These are phyloP conservation scores for Candida awuae DNA, from an alignment of 805 yeast species.

Conservation along the genomic window DNA sequence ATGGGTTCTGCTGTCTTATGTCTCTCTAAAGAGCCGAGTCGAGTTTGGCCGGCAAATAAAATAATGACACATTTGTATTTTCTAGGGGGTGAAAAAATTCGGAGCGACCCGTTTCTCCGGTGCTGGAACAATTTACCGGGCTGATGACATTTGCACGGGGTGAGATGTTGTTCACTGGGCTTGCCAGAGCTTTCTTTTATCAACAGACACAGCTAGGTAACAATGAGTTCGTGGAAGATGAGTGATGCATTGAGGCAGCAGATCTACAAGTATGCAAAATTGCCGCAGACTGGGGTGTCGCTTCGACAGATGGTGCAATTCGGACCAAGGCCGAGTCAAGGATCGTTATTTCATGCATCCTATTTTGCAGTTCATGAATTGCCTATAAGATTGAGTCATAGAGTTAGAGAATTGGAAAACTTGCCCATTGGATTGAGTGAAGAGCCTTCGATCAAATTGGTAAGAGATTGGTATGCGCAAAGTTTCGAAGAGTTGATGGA, in stretches of 20 bases:
- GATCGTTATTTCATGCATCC: slow-evolving; percentile 72
- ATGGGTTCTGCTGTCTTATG: too few relatives aligned
- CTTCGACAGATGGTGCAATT: slow-evolving; percentile 87
- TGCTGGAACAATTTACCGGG: too few relatives aligned
- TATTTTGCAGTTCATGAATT: slow-evolving; percentile 80
- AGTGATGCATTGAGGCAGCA: slow-evolving; percentile 43
- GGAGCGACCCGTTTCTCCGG: too few relatives aligned
- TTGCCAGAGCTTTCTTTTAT: too few relatives aligned
- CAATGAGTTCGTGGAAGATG: slow-evolving; percentile 36
- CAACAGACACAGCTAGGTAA: too few relatives aligned
- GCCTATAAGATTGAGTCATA: slow-evolving; percentile 77
- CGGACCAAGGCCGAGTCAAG: slow-evolving; percentile 73
- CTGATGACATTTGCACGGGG: too few relatives aligned
- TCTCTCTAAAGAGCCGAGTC: too few relatives aligned
- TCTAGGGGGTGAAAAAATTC: too few relatives aligned
- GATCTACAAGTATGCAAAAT: slow-evolving; percentile 57
- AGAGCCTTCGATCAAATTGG: slow-evolving; percentile 69
- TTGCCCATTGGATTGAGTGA: slow-evolving; percentile 68
- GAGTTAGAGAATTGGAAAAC: slow-evolving; percentile 75
- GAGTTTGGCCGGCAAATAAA: too few relatives aligned
- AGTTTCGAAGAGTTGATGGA: slow-evolving; percentile 76
- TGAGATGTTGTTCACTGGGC: too few relatives aligned
- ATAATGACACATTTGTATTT: too few relatives aligned
- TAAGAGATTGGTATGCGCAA: slow-evolving; percentile 85
- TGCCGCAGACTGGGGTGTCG: slow-evolving; percentile 79